These are phyloP conservation scores for Cadophora malorum DNA, from an alignment of 2,329 filamentous ascomycete genomes.

Conservation along the genomic window DNA sequence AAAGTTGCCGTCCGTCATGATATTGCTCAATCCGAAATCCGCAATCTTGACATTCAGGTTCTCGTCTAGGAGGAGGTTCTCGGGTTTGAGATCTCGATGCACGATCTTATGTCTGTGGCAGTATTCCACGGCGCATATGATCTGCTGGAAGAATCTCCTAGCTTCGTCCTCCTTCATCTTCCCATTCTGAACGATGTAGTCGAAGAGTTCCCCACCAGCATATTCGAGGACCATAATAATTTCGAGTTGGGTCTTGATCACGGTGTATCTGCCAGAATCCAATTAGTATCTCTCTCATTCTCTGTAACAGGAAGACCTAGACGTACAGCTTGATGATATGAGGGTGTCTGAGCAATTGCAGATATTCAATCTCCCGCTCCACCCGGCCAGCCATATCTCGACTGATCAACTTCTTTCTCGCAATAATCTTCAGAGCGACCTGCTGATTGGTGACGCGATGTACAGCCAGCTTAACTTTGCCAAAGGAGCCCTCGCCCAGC, in stretches of 20 bases:
- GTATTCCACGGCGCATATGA: slow-evolving; percentile 98
- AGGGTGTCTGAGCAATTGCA: slow-evolving; percentile 92
- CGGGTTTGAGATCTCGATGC: slow-evolving; percentile 95
- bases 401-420: slow-evolving; percentile 93
- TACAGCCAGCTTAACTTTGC: slow-evolving; percentile 96
- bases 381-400: slow-evolving; percentile 98
- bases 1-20: slow-evolving; percentile 99
- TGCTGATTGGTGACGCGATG: slow-evolving; percentile 93
- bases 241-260: slow-evolving; percentile 91
- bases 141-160: slow-evolving; percentile 98
- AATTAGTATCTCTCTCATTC: too few relatives aligned
- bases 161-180: slow-evolving; percentile 90
- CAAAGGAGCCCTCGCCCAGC: slow-evolving; percentile 95
- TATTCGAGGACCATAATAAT: slow-evolving; percentile 99
- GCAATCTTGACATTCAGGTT: slow-evolving; percentile 99
- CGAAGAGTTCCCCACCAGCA: slow-evolving; percentile 94
- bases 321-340: slow-evolving; percentile 98
- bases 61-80: slow-evolving; percentile 94
- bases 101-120: slow-evolving; percentile 99
- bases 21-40: slow-evolving; percentile 97
- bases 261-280: slow-evolving; percentile 73
- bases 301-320: too few relatives aligned
- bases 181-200: slow-evolving; percentile 95
- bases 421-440: slow-evolving; percentile 97
- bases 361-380: slow-evolving; percentile 96